Evolutionary conservation across 1,284 basidiomycete species (phyloP), one percentile per base, ranked within the genome.

Genomic region (Cutaneotrichosporon dermatis): DNA sequence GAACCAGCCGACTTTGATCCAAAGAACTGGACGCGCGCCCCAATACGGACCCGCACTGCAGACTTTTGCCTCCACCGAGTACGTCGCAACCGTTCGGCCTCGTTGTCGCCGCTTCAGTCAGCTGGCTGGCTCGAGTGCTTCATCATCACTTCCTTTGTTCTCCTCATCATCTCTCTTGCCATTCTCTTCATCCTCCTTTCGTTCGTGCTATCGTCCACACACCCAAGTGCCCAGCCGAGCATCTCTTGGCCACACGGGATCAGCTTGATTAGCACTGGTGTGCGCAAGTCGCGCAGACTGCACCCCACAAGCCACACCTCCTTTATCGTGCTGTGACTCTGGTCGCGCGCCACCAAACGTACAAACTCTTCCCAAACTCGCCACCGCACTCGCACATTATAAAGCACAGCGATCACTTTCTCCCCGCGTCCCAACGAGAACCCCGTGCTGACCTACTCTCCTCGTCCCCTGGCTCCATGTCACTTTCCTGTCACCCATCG

Each of bases 371-470:
- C 46, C 46, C 10, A 25, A 36, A 49, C 33, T 33, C 34, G 12
- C 46, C 46, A 36, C 12, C 34, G 33, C 34, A 35, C 46, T 10
- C 39, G 39, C 12, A 8, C 39, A 40, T 11, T 36, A 49, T 49
- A 36, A 35, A 49, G 33, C 33, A 40, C 39, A 8, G 2, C 39
- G 12, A 8, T 12, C 39, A 4, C 39, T 40, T 12, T 12, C 25
- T 35, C 46, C n/a, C 13, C 46, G n/a, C 33, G 35, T n/a, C 34
- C 25, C 33, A 13, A 34, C 46, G 34, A 49, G 46, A 16, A 9
- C 34, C 34, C 46, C 13, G 46, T 49, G 46, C 46, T 49, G 46
- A 49, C 46, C 33, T 40, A 40, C 46, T 49, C 33, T 45, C 44
- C 9, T 25, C 46, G 16, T 34, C 46, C 34, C 46, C 34, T 36